These are phyloP conservation scores for Zanthoxylum bungeanum DNA, from an alignment of 345 rosid genomes.

Conservation along the genomic window DNA sequence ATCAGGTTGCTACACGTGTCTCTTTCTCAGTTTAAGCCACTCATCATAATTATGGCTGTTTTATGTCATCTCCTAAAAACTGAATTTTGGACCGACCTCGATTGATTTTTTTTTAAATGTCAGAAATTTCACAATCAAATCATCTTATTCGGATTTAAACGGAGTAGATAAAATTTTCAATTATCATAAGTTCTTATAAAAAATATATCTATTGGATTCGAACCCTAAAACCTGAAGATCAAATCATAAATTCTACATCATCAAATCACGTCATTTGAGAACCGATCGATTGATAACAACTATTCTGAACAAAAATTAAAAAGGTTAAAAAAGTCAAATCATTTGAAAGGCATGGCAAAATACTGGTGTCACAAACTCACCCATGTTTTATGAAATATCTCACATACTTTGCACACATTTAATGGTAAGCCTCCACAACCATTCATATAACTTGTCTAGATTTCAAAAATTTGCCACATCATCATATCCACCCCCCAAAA, in stretches of 20 bases:
- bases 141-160: too few relatives aligned
- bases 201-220: too few relatives aligned
- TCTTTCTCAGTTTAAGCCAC: background rate
- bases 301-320: too few relatives aligned
- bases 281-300: background rate
- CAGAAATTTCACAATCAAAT: too few relatives aligned
- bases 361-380: background rate
- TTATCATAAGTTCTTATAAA: too few relatives aligned
- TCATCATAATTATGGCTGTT: background rate
- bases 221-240: too few relatives aligned
- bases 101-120: too few relatives aligned
- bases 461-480: background rate
- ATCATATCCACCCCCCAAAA: too few relatives aligned
- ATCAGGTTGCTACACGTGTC: background rate
- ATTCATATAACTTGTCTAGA: background rate
- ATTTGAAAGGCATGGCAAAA: background rate
- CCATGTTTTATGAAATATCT: background rate
- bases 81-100: background rate
- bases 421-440: background rate
- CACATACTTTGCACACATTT: too few relatives aligned
- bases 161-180: too few relatives aligned
- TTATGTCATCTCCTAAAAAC: background rate
- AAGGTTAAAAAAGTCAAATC: slow-evolving; percentile 5
- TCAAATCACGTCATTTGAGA: too few relatives aligned
- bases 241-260: too few relatives aligned